These are phyloP conservation scores for Senna tora DNA, from an alignment of 306 rosid species.

Conservation along the genomic window DNA sequence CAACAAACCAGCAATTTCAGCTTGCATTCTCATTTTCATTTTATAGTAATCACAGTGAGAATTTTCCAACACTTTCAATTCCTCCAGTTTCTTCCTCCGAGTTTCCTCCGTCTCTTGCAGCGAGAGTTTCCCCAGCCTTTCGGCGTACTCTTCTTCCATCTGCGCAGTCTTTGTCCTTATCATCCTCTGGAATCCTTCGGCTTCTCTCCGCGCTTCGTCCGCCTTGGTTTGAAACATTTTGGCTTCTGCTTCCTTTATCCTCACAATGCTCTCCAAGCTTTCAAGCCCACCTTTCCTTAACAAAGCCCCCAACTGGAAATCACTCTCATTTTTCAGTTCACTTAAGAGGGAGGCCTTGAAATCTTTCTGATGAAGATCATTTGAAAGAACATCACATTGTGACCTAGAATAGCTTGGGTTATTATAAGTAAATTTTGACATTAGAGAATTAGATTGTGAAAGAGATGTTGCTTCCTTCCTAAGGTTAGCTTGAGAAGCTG, in stretches of 20 bases:
- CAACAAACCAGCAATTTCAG: constrained; percentile 77
- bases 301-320: constrained; percentile 63
- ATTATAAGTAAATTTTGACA: constrained; percentile 62
- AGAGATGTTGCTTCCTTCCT: constrained; percentile 63
- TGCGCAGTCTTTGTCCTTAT: constrained; percentile 60
- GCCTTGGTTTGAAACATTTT: constrained; percentile 94
- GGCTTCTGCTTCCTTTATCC: constrained; percentile 94
- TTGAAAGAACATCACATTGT: constrained; percentile 55
- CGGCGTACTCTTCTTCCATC: constrained; percentile 78
- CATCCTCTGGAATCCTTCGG: constrained; percentile 74
- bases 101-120: constrained; percentile 77
- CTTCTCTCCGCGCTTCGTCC: constrained; percentile 90
- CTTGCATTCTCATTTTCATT: constrained; percentile 91
- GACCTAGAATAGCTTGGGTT: constrained; percentile 62
- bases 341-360: constrained; percentile 61
- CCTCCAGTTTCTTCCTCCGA: constrained; percentile 79
- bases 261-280: constrained; percentile 85
- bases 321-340: constrained; percentile 56
- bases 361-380: constrained; percentile 64
- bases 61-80: constrained; percentile 76
- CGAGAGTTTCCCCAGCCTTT: constrained; percentile 67
- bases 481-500: constrained; percentile 51
- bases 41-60: constrained; percentile 74
- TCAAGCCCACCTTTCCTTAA: constrained; percentile 72
- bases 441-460: constrained; percentile 52